Conservation (phyloP, 768 basidiomycete species). For the Hirschioporus abietinus region DNA sequence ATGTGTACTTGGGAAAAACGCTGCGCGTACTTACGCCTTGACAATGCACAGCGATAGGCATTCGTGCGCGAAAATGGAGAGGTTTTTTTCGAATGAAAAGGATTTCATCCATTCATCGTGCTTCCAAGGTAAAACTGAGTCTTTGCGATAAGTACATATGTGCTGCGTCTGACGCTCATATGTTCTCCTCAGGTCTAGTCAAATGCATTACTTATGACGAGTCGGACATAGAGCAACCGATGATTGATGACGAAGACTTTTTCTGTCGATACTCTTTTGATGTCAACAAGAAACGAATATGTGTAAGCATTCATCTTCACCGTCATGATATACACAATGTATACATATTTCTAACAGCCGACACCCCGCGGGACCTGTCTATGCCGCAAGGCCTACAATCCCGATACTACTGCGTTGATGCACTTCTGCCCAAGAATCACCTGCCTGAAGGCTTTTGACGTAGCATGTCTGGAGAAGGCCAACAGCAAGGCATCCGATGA, state of each 20-base stretch:
- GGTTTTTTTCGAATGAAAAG: slow-evolving; percentile 41
- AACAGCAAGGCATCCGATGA: slow-evolving; percentile 23
- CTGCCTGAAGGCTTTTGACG: slow-evolving; percentile 46
- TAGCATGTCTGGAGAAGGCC: slow-evolving; percentile 34
- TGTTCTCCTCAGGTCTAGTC: slow-evolving; percentile 26
- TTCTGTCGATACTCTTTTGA: slow-evolving; percentile 42
- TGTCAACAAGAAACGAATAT: slow-evolving; percentile 26
- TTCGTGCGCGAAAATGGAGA: slow-evolving; percentile 41
- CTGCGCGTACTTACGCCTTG: neutral
- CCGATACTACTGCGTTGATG: slow-evolving; percentile 34
- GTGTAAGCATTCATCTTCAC: slow-evolving; percentile 23
- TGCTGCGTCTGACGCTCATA: neutral
- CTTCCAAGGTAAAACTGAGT: slow-evolving; percentile 35
- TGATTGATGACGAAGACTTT: slow-evolving; percentile 38
- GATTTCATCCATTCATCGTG: slow-evolving; percentile 42
- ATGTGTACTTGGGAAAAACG: slow-evolving; percentile 17
- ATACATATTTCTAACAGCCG: slow-evolving; percentile 29
- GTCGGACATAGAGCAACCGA: slow-evolving; percentile 28
- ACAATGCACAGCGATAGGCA: slow-evolving; percentile 30
- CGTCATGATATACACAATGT: slow-evolving; percentile 1
- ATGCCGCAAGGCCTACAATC: slow-evolving; percentile 43
- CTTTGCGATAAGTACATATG: too few species aligned
- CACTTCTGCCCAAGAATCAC: slow-evolving; percentile 53
- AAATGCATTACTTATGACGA: slow-evolving; percentile 34
- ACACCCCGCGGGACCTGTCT: slow-evolving; percentile 36